phyloP scores from a whole-genome alignment of 306 rosid genomes.

The Amphicarpaea edgeworthii region DNA sequence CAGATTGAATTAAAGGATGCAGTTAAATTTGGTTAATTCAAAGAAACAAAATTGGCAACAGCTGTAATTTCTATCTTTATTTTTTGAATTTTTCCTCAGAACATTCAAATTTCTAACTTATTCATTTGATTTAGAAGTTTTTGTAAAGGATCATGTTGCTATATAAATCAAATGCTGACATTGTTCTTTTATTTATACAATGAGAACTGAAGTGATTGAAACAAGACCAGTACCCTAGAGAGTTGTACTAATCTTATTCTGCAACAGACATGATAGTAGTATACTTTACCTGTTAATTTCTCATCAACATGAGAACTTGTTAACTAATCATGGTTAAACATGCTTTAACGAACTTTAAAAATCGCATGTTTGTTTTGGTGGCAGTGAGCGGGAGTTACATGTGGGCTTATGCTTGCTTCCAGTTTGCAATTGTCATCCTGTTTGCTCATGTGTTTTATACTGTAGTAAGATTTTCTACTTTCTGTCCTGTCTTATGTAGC shows the following conservation, averaged over 20 bases:
- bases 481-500: conserved; percentile 19
- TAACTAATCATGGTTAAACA: conserved; percentile 12
- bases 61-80: neutral
- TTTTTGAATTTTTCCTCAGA: neutral
- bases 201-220: neutral
- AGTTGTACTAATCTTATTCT: too few species aligned
- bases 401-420: conserved; percentile 92
- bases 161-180: neutral
- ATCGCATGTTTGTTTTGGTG: conserved; percentile 21
- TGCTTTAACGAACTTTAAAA: neutral
- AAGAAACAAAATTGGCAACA: neutral
- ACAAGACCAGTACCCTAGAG: neutral
- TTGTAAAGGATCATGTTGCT: neutral
- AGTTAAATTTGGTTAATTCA: neutral
- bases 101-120: too few species aligned
- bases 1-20: neutral
- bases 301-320: neutral
- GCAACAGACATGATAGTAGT: too few species aligned
- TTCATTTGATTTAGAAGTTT: neutral
- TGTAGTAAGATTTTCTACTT: conserved; percentile 58
- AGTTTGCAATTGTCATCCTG: conserved; percentile 80
- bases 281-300: neutral
- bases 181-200: neutral
- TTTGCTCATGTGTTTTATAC: conserved; percentile 81
- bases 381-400: conserved; percentile 79